A percentile compares a stretch with the other conserved stretches of the same genome.
These are phyloP conservation scores for Phytophthora hybrid DNA, from an alignment of 352 stramenopile genomes.

Conservation along the genomic window DNA sequence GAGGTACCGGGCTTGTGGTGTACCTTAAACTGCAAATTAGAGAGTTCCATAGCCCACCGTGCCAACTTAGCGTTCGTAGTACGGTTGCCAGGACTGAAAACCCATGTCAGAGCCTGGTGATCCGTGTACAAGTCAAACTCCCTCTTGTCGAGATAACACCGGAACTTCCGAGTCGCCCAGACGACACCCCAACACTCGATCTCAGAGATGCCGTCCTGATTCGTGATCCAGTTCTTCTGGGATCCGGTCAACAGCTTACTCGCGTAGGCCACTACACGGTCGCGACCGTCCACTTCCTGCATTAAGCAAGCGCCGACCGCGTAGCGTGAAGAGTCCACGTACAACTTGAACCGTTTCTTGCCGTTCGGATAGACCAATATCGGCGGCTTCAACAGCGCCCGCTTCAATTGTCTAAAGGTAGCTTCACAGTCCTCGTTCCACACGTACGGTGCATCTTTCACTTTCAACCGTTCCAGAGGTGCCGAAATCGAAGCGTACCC, in stretches of 20 bases:
- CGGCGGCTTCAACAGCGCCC: background rate
- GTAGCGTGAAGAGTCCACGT: constrained; percentile 4
- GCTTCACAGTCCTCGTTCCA: constrained; percentile 8
- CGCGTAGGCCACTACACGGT: background rate
- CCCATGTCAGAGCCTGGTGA: background rate
- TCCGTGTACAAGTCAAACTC: background rate
- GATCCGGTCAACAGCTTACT: too few species aligned
- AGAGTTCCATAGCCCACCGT: constrained; percentile 10
- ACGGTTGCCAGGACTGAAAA: background rate
- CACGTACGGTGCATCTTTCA: background rate
- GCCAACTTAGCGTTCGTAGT: constrained; percentile 11
- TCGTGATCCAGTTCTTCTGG: too few species aligned
- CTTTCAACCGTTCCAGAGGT: constrained; percentile 4
- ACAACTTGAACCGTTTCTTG: constrained; percentile 6
- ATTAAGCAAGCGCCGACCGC: background rate
- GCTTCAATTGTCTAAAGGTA: background rate
- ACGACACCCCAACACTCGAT: too few species aligned
- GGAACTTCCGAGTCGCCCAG: too few species aligned
- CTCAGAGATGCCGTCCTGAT: too few species aligned
- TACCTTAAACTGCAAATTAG: constrained; percentile 15
- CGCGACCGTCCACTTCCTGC: background rate
- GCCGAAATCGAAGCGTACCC: too few species aligned
- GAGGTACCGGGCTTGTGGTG: constrained; percentile 5
- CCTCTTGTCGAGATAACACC: too few species aligned
- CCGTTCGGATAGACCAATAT: constrained; percentile 11